Percentiles rank a stretch among this genome's conserved stretches.
These are phyloP conservation scores for Cicer chorassanicum DNA, from an alignment of 306 rosid species.

Conservation along the genomic window DNA sequence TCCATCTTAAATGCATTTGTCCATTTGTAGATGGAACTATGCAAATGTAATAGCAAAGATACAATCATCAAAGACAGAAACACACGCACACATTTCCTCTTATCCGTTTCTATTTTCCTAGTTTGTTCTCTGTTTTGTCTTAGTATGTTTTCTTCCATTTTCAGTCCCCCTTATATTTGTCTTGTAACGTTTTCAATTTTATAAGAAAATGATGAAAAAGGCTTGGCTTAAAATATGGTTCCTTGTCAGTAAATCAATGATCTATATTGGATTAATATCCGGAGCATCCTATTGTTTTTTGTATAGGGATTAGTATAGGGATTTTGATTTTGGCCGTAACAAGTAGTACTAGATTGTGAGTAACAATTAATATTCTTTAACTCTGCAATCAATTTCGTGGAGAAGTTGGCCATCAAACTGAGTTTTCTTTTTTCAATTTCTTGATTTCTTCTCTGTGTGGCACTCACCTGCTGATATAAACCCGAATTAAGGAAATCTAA, in stretches of 20 bases:
- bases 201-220: constrained; percentile 2
- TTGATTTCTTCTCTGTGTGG: not conserved
- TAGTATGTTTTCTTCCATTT: constrained; percentile 1
- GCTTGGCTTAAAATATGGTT: not conserved
- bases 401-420: not conserved
- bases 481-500: constrained; percentile 17
- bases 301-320: too few relatives aligned
- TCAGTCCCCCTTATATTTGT: not conserved
- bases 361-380: not conserved
- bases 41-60: not conserved
- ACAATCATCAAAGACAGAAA: not conserved
- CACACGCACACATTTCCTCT: not conserved
- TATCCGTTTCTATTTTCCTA: not conserved
- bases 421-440: not conserved
- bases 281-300: too few relatives aligned
- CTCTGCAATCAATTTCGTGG: not conserved
- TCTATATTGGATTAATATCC: too few relatives aligned
- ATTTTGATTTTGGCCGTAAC: constrained; percentile 1
- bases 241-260: not conserved
- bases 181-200: not conserved
- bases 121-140: not conserved
- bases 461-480: constrained; percentile 18
- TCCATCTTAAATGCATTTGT: constrained; percentile 45
- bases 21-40: constrained; percentile 23
- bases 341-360: too few relatives aligned